Percentiles rank a stretch among this genome's conserved stretches.
phyloP scores from a whole-genome alignment of 2,329 filamentous ascomycete genomes.

The Cladosporium sp. region DNA sequence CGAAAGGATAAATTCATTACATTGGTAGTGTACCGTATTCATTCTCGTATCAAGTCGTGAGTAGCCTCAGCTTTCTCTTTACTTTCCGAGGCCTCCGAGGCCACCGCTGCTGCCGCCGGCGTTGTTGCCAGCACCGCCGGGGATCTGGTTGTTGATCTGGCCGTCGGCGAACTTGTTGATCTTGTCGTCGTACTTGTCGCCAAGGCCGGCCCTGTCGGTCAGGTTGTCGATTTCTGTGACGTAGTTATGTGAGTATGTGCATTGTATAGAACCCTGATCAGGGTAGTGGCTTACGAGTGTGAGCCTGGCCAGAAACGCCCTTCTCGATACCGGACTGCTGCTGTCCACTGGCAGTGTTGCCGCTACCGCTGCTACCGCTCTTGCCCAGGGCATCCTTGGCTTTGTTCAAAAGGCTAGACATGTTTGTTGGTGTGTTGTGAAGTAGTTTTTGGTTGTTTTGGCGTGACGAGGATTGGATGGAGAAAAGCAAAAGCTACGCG shows the following conservation, averaged over 20 bases:
- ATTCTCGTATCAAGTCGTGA: neutral
- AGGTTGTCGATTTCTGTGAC: constrained; percentile 23
- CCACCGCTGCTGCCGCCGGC: neutral
- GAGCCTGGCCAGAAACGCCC: constrained; percentile 22
- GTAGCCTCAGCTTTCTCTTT: neutral
- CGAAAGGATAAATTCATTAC: neutral
- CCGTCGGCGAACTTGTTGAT: constrained; percentile 29
- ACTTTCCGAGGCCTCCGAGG: neutral
- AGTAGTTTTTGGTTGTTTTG: neutral
- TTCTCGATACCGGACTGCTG: constrained; percentile 20
- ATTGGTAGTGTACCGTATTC: neutral
- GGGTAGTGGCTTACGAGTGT: constrained; percentile 20
- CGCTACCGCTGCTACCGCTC: constrained; percentile 16
- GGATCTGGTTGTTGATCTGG: constrained; percentile 28
- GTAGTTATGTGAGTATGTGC: neutral
- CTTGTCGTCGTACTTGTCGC: constrained; percentile 31
- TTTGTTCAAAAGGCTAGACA: constrained; percentile 29
- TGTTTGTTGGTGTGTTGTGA: constrained; percentile 7
- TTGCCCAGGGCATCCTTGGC: constrained; percentile 25
- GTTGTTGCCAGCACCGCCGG: constrained; percentile 5
- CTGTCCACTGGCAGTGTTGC: neutral
- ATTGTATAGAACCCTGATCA: too few species aligned
- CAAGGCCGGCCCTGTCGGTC: constrained; percentile 26
- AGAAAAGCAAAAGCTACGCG: neutral
- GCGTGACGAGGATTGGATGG: neutral